A percentile compares a stretch with the other conserved stretches of the same genome.
Conservation (phyloP, 495 filamentous ascomycete genomes). For the Aspergillus affinis region DNA sequence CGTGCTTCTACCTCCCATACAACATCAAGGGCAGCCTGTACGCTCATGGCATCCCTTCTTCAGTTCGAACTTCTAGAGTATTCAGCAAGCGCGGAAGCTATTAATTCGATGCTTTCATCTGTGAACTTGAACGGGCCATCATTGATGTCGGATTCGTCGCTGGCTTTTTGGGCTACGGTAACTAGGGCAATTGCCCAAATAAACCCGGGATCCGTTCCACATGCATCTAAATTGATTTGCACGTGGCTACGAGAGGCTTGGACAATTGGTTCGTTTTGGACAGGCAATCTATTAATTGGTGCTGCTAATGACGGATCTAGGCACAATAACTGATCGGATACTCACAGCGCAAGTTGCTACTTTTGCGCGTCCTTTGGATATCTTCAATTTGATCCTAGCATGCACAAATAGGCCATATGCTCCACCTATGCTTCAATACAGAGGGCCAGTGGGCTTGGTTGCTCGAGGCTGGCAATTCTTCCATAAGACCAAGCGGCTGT, state of each 20-base stretch:
- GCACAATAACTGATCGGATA: slow-evolving; percentile 36
- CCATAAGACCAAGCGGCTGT: slow-evolving; percentile 31
- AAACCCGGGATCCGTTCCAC: slow-evolving; percentile 61
- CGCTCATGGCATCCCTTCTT: slow-evolving; percentile 68
- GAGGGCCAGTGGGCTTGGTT: slow-evolving; percentile 31
- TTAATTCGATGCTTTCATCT: slow-evolving; percentile 67
- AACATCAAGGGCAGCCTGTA: slow-evolving; percentile 78
- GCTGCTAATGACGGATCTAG: slow-evolving; percentile 26
- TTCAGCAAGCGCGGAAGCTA: slow-evolving; percentile 58
- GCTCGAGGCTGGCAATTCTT: slow-evolving; percentile 38
- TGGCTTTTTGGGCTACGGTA: slow-evolving; percentile 70
- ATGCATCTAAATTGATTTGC: slow-evolving; percentile 66
- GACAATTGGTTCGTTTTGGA: slow-evolving; percentile 61
- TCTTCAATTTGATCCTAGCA: slow-evolving; percentile 39
- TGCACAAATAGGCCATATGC: slow-evolving; percentile 40
- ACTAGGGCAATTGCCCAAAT: slow-evolving; percentile 49
- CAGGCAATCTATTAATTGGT: neutral
- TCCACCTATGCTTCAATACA: slow-evolving; percentile 19
- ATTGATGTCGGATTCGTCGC: slow-evolving; percentile 71
- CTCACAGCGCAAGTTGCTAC: slow-evolving; percentile 42
- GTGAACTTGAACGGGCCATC: slow-evolving; percentile 81
- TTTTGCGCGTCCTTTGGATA: slow-evolving; percentile 40
- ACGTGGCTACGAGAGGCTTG: slow-evolving; percentile 79
- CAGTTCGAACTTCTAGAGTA: slow-evolving; percentile 61
- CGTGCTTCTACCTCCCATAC: slow-evolving; percentile 66